Base-by-base conservation (phyloP, 192 early-diverging fungal genomes). In the Rhizoclosmatium globosum region DNA sequence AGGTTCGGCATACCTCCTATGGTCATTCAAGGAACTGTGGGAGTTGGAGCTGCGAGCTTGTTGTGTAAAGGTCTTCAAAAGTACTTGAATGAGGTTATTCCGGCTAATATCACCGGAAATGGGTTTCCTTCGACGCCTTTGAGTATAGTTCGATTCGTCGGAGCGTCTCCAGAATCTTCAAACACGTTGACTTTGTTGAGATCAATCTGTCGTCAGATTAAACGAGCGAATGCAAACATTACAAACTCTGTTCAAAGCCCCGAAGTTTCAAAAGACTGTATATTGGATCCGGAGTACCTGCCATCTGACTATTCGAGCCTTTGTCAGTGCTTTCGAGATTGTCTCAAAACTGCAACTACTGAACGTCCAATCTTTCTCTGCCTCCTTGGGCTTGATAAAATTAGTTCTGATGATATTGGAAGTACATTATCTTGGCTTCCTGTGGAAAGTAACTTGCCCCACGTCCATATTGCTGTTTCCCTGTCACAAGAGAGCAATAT, bases 191-290 rank as follows among this genome's bases (percentile, higher is more conserved):
- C 50, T 17, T 46, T 81, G 17, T 21, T 81, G 4, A 53, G 39
- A n/a, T 68, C 64, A 3, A 68, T 81, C 42, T 81, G 80, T 65
- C 61, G 74, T 19, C 80, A 81, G 45, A 77, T 81, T 44, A 77
- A 75, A 38, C 2, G 75, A 3, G 65, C 74, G 3, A 71, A 65
- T 17, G 21, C 17, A 15, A 31, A 47, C 39, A 46, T 75, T 3
- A 42, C 44, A 43, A 17, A 77, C 64, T 15, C 60, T 59, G 17
- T 47, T 58, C 7, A 38, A 17, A 38, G 42, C 6, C 58, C 61
- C 74, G 23, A 59, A 7, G 17, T 46, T 43, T 23, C 3, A 38
- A 56, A 47, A 2, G 77, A 67, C 62, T 67, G 75, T 15, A 38
- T 79, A 2, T 48, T 66, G 19, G 78, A 79, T 66, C 64, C 78